Evolutionary conservation across 2,329 filamentous ascomycete genomes (phyloP), one percentile per base, ranked within the genome.

Genomic region (Epichloe baconii): DNA sequence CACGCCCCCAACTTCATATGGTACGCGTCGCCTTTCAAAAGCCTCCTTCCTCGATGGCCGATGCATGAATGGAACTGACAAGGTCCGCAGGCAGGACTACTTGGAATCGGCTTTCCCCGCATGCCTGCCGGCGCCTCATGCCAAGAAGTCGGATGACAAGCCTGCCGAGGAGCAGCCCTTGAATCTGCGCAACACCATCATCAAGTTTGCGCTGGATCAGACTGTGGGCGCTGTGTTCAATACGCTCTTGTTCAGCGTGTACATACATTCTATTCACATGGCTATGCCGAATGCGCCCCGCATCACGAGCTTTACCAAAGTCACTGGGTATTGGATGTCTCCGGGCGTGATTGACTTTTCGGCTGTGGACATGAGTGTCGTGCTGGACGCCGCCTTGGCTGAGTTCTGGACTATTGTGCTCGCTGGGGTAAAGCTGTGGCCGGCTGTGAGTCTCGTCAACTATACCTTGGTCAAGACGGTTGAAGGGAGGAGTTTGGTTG

Each of bases 1-100:
- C 66, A 85, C 83, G 41, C 88, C 89, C 89, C 86, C 44, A 96
- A 96, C 68, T 87, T 88, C 62, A 64, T 87, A 59, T 95, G 88
- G 89, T 81, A 65, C 58, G 69, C 66, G 8, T 14, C 34, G 12
- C 21, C 26, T 15, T 15, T n/a, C 36, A 26, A 12, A 47, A 5
- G 23, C 7, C 12, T 7, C 26, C 8, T 11, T 11, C 10, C 1
- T 31, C 3, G 7, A 10, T 10, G 31, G 3, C 11, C 1, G 7
- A 10, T 4, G 10, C 0, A 11, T 4, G 3, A 31, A 31, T 11
- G 44, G 7, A 44, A 37, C 6, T 23, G 23, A 54, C 53, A 53
- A 55, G 51, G 47, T n/a, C 19, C n/a, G 1, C 57, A 81, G 78
- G 78, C 89, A 95, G 73, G 76, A 80, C 41, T 86, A 78, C 62